Evolutionary conservation across 176 grass and related monocot species (phyloP).

Genomic region (Triticum turgidum): DNA sequence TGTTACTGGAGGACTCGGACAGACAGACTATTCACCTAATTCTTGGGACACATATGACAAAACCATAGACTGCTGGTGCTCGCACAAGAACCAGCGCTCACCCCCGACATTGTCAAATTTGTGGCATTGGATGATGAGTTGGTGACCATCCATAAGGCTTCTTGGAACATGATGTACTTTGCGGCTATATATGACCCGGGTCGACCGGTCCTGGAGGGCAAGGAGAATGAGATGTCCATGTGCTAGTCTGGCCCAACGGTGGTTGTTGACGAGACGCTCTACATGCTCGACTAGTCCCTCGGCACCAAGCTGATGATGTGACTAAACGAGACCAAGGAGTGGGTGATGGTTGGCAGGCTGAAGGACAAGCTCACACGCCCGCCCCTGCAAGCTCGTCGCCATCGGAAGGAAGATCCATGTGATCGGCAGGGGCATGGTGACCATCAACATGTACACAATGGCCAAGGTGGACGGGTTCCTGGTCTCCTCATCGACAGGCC

Average conservation of each 20-base stretch:
- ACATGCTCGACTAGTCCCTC: conserved; percentile 46
- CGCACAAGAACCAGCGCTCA: too few species aligned
- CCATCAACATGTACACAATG: too few species aligned
- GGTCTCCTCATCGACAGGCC: too few species aligned
- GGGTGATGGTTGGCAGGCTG: conserved; percentile 53
- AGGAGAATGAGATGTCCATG: conserved; percentile 23
- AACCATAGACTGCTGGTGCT: too few species aligned
- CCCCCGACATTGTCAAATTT: too few species aligned
- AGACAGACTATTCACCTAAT: too few species aligned
- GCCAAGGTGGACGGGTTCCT: too few species aligned
- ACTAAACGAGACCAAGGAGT: conserved; percentile 40
- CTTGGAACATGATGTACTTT: conserved; percentile 48
- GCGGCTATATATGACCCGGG: conserved; percentile 57
- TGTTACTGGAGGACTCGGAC: too few species aligned
- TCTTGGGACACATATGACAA: too few species aligned
- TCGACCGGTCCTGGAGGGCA: conserved; percentile 43
- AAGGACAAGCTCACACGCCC: conserved; percentile 41
- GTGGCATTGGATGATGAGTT: conserved; percentile 50
- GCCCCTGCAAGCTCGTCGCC: conserved; percentile 29
- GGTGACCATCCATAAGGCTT: conserved; percentile 57
- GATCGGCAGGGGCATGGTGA: conserved; percentile 35
- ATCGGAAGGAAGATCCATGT: conserved; percentile 53
- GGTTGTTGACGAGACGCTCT: conserved; percentile 45
- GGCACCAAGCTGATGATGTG: conserved; percentile 64
- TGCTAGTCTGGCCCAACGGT: too few species aligned